Percentiles rank a stretch among this genome's conserved stretches.
phyloP scores from a whole-genome alignment of 331 rosid species.

The Pyracantha coccinea region DNA sequence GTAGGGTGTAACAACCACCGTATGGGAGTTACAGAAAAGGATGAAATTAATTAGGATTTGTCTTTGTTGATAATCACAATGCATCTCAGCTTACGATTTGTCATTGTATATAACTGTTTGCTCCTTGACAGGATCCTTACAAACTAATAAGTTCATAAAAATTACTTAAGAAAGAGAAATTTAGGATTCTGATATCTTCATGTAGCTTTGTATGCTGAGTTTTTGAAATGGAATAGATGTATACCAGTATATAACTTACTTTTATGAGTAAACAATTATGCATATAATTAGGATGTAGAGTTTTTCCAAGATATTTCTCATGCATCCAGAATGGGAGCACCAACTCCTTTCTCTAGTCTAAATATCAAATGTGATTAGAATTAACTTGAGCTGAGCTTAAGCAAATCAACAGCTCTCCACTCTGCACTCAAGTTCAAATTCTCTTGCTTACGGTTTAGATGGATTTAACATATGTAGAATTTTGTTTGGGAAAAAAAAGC shows the following conservation, averaged over 20 bases:
- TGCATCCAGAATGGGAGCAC: not conserved
- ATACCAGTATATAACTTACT: too few species aligned
- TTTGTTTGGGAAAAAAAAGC: not conserved
- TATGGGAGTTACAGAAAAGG: conserved; percentile 23
- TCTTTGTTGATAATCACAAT: conserved; percentile 6
- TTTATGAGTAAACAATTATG: not conserved
- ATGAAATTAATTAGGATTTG: not conserved
- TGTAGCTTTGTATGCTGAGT: too few species aligned
- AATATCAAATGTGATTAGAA: too few species aligned
- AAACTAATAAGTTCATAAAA: not conserved
- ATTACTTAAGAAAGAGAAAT: not conserved
- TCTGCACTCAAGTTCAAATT: too few species aligned
- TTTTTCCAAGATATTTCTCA: not conserved
- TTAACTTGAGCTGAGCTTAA: too few species aligned
- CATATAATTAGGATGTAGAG: not conserved
- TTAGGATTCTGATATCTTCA: not conserved
- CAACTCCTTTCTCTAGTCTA: not conserved
- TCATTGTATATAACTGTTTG: not conserved
- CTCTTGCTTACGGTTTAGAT: too few species aligned
- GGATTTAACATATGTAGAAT: too few species aligned
- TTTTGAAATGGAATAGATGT: too few species aligned
- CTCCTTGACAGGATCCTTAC: not conserved
- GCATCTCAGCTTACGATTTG: not conserved
- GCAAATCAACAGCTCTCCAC: too few species aligned
- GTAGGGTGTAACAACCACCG: conserved; percentile 30